Evolutionary conservation across 202 grass and related monocot species (phyloP), one percentile per base, ranked within the genome.

Genomic region (Panicum hallii): DNA sequence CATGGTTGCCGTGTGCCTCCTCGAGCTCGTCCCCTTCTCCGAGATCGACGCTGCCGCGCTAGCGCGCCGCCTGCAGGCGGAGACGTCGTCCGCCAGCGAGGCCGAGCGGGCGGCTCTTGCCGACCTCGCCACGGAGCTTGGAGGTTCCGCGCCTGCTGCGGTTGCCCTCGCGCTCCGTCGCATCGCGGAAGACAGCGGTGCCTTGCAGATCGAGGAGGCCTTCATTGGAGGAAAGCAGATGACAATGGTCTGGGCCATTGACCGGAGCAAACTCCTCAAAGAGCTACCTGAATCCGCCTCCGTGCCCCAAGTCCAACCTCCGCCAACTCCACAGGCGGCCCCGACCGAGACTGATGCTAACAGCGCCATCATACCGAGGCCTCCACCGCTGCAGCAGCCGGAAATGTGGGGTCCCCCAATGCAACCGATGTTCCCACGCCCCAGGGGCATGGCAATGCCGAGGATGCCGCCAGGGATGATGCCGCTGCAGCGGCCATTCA

Each of bases 191-290:
- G 91, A 96, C 72, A 77, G 77, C 72, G 97, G 93, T 10, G 91
- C 88, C 17, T 86, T 96, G 44, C 97, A 99, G 82, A 85, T 89
- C 55, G 93, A 96, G 82, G 97, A 99, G 68, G 89, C 94, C 82
- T 72, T 92, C 62, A 86, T 99, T 70, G 94, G 90, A 26, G 97
- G 93, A 55, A 95, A 94, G 83, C 84, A 88, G 61, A 91, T 90
- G 79, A 82, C 91, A 42, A 96, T 99, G 93, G 89, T 99, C 64
- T 94, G 97, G 93, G 91, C 84, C 55, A 96, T 99, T 42, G 97
- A 94, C 91, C 90, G 97, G 75, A 99, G 75, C 83, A 99, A 96
- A 44, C 91, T 99, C 15, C 90, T 99, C 73, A 99, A 96, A 87
- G 97, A 96, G 75, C 89, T 96, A 28, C 97, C 91, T 0, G 97